Percentiles rank a stretch among this genome's conserved stretches.
Conservation (phyloP, 2,329 filamentous ascomycete species). For the Penicillium sp. region DNA sequence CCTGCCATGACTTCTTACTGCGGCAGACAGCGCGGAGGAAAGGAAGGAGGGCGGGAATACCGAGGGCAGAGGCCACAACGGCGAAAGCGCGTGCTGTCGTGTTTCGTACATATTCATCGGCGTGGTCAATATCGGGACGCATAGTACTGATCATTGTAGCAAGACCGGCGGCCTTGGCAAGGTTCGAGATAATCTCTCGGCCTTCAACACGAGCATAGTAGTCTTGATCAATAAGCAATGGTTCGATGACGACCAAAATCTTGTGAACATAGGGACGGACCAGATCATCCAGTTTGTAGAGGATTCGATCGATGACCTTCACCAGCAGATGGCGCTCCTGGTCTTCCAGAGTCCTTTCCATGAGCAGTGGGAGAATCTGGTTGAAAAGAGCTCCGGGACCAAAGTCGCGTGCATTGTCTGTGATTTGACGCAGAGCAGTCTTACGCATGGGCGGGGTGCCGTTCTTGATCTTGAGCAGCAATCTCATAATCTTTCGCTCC, state of each 20-base stretch:
- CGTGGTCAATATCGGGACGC: constrained; percentile 97
- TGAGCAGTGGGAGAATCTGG: constrained; percentile 91
- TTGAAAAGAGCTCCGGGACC: constrained; percentile 93
- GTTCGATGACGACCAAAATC: constrained; percentile 97
- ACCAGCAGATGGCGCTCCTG: constrained; percentile 97
- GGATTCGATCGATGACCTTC: constrained; percentile 97
- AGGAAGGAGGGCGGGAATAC: constrained; percentile 90
- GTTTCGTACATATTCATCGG: constrained; percentile 97
- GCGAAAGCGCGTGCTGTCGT: constrained; percentile 96
- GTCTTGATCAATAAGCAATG: constrained; percentile 97
- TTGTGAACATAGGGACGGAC: constrained; percentile 97
- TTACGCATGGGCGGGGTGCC: constrained; percentile 98
- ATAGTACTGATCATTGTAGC: constrained; percentile 99
- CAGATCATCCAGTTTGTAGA: constrained; percentile 97
- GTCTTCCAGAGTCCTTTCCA: constrained; percentile 97
- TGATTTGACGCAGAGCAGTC: constrained; percentile 93
- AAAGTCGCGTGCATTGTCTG: constrained; percentile 95
- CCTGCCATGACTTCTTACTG: constrained; percentile 99
- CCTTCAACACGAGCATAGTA: constrained; percentile 98
- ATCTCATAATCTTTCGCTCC: constrained; percentile 96
- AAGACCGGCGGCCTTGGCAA: constrained; percentile 92
- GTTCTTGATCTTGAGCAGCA: constrained; percentile 98
- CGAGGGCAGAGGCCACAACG: constrained; percentile 91
- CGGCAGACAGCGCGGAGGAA: constrained; percentile 94
- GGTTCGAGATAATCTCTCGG: constrained; percentile 97